Evolutionary conservation across 140 eudicot genomes (phyloP).

Genomic region (Senecio squalidus): DNA sequence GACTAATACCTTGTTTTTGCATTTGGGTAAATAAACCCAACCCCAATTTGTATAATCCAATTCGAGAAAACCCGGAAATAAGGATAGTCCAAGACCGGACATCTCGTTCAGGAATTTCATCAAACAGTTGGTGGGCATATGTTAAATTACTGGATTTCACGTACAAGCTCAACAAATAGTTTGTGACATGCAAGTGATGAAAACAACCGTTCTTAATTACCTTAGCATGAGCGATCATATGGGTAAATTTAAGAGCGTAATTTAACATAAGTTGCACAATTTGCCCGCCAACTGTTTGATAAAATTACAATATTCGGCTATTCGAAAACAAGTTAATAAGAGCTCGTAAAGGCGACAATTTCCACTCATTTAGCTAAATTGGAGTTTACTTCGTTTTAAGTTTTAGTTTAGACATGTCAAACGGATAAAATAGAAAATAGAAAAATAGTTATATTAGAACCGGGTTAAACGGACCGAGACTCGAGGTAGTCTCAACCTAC

Average conservation of each 20-base stretch:
- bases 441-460: no score
- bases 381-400: no score
- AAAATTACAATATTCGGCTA: no score
- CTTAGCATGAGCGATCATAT: slow-evolving; percentile 31
- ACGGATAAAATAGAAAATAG: no score
- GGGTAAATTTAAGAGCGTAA: background rate
- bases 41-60: slow-evolving; percentile 32
- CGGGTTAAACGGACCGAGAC: no score
- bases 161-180: slow-evolving; percentile 42
- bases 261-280: no score
- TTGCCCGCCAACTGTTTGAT: no score
- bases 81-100: slow-evolving; percentile 74
- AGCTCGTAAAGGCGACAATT: no score
- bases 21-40: slow-evolving; percentile 43
- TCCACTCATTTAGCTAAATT: no score
- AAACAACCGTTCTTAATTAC: slow-evolving; percentile 43
- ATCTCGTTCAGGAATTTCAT: slow-evolving; percentile 58
- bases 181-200: slow-evolving; percentile 22
- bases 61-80: slow-evolving; percentile 52
- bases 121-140: slow-evolving; percentile 52
- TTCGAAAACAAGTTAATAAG: no score
- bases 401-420: no score
- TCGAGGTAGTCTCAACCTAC: no score
- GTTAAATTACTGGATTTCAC: slow-evolving; percentile 26
- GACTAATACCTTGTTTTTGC: slow-evolving; percentile 41